These are phyloP conservation scores for Tuber borchii DNA, from an alignment of 495 filamentous ascomycete species.

Conservation along the genomic window DNA sequence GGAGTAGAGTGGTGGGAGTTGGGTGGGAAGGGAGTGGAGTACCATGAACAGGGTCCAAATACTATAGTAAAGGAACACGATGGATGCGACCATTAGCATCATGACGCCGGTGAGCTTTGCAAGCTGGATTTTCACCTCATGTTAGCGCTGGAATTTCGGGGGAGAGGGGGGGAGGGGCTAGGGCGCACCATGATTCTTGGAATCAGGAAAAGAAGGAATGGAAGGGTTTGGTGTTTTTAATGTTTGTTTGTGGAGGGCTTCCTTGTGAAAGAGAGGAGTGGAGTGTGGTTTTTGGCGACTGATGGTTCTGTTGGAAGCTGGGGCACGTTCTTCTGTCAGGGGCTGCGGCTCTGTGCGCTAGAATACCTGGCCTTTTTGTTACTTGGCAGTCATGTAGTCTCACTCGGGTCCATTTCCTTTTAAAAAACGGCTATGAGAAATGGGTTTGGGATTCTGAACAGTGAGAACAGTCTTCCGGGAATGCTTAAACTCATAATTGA, in stretches of 20 bases:
- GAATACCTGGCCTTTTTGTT: not conserved
- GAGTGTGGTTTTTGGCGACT: not conserved
- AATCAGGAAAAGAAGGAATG: not conserved
- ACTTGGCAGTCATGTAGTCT: not conserved
- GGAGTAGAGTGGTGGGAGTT: not conserved
- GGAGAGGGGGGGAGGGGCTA: not conserved
- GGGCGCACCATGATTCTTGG: not conserved
- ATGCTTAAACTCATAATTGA: not conserved
- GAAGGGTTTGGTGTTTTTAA: not conserved
- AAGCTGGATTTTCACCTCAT: slow-evolving; percentile 53
- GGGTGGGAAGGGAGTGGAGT: slow-evolving; percentile 31
- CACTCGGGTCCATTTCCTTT: not conserved
- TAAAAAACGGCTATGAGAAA: not conserved
- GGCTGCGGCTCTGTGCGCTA: not conserved
- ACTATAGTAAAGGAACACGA: slow-evolving; percentile 97
- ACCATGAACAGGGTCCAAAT: slow-evolving; percentile 98
- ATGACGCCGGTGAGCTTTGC: slow-evolving; percentile 91
- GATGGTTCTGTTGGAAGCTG: not conserved
- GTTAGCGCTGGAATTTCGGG: not conserved
- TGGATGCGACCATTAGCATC: slow-evolving; percentile 93
- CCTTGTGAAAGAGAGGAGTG: not conserved
- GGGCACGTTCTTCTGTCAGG: not conserved
- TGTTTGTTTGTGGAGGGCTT: not conserved
- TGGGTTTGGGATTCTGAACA: not conserved
- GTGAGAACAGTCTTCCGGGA: not conserved